These are phyloP conservation scores for Penicillium pancosmium DNA, from an alignment of 495 filamentous ascomycete species.

Conservation along the genomic window DNA sequence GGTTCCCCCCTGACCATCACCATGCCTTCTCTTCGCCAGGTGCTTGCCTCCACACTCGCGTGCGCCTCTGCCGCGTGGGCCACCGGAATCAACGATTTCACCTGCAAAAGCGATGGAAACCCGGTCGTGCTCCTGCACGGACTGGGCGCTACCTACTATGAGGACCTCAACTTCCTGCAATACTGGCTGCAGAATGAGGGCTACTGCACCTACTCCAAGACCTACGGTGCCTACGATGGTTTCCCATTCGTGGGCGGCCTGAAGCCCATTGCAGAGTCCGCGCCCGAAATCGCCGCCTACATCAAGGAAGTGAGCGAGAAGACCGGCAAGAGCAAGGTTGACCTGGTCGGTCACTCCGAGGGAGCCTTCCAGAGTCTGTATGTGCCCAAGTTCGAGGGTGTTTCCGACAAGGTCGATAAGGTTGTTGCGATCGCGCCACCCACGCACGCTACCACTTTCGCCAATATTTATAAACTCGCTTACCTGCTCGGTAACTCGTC, in stretches of 20 bases:
- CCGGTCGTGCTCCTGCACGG: conserved; percentile 57
- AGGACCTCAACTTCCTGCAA: conserved; percentile 56
- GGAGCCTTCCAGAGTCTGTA: conserved; percentile 56
- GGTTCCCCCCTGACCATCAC: background rate
- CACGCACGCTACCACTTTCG: conserved; percentile 52
- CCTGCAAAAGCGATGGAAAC: conserved; percentile 42
- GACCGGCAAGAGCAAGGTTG: conserved; percentile 48
- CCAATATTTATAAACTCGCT: conserved; percentile 48
- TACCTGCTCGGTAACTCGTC: conserved; percentile 43
- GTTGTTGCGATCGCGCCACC: conserved; percentile 54
- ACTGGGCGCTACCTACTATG: conserved; percentile 52
- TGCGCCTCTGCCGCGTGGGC: conserved; percentile 25
- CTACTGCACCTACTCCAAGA: conserved; percentile 55
- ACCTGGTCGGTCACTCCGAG: conserved; percentile 59
- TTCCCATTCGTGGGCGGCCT: conserved; percentile 53
- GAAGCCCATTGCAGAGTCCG: conserved; percentile 46
- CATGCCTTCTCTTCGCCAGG: conserved; percentile 24
- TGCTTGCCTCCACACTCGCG: conserved; percentile 18
- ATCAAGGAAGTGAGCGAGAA: conserved; percentile 43
- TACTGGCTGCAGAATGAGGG: conserved; percentile 51
- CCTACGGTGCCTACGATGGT: conserved; percentile 52
- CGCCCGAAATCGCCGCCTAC: conserved; percentile 52
- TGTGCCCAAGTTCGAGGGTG: conserved; percentile 54
- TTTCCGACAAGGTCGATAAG: conserved; percentile 46
- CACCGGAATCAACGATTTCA: conserved; percentile 41